These are phyloP conservation scores for Penicillium sp. DNA, from an alignment of 2,329 filamentous ascomycete species.

Conservation along the genomic window DNA sequence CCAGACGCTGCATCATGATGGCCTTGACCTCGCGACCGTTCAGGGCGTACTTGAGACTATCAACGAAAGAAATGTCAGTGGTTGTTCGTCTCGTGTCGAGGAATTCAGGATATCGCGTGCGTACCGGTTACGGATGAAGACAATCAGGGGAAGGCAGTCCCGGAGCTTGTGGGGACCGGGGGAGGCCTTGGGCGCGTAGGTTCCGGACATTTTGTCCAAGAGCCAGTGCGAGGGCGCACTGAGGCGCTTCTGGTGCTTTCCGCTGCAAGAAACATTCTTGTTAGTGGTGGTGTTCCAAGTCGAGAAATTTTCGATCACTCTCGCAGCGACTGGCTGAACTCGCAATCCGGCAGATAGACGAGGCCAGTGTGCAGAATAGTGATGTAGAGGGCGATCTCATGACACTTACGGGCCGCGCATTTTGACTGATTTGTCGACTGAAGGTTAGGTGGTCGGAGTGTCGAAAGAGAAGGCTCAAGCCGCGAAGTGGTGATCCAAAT, in stretches of 20 bases:
- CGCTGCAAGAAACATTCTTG: conserved; percentile 56
- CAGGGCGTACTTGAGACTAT: conserved; percentile 98
- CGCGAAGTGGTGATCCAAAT: conserved; percentile 23
- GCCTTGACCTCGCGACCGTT: conserved; percentile 97
- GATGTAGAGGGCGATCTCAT: conserved; percentile 4
- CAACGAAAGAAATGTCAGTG: conserved; percentile 31
- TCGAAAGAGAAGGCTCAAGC: conserved; percentile 25
- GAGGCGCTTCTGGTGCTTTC: conserved; percentile 99
- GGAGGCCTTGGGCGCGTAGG: conserved; percentile 69
- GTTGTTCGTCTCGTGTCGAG: neutral
- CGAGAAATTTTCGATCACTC: conserved; percentile 11
- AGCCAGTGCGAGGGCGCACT: conserved; percentile 99
- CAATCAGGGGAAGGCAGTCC: conserved; percentile 97
- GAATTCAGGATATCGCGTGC: conserved; percentile 20
- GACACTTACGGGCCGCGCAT: conserved; percentile 61
- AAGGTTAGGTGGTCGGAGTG: conserved; percentile 40
- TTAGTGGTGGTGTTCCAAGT: conserved; percentile 22
- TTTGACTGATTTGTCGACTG: conserved; percentile 46
- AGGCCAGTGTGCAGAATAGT: conserved; percentile 5
- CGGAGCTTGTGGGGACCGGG: conserved; percentile 98
- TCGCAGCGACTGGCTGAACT: conserved; percentile 7
- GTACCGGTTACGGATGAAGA: conserved; percentile 83
- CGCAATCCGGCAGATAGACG: neutral
- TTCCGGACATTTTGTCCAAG: conserved; percentile 97
- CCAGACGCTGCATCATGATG: conserved; percentile 98